Percentiles rank a stretch among this genome's conserved stretches.
phyloP scores from a whole-genome alignment of 768 basidiomycete species.

The Leccinum olivaceopallidum region DNA sequence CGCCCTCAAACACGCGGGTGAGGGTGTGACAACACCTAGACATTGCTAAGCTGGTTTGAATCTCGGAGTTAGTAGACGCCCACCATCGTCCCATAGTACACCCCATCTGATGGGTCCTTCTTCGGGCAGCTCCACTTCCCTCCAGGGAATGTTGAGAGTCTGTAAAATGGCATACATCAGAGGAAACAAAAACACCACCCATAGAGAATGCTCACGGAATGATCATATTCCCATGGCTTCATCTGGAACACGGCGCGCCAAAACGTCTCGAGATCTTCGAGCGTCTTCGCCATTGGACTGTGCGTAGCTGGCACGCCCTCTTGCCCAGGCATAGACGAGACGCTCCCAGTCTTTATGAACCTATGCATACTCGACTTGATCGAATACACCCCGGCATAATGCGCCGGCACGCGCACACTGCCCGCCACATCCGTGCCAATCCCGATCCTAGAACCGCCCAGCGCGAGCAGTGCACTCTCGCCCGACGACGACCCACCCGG shows the following conservation, averaged over 20 bases:
- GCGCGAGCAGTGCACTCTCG: slow-evolving; percentile 62
- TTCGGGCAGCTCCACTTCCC: slow-evolving; percentile 41
- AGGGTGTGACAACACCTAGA: slow-evolving; percentile 55
- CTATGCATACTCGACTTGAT: too few relatives aligned
- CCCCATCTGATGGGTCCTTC: slow-evolving; percentile 60
- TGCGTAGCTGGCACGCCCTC: too few relatives aligned
- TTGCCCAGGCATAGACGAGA: too few relatives aligned
- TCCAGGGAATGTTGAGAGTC: slow-evolving; percentile 38
- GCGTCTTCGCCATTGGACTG: slow-evolving; percentile 60
- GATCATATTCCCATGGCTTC: slow-evolving; percentile 70
- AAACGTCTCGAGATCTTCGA: slow-evolving; percentile 64
- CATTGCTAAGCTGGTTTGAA: not conserved
- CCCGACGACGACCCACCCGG: slow-evolving; percentile 73
- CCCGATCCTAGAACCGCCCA: slow-evolving; percentile 53
- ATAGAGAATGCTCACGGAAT: slow-evolving; percentile 33
- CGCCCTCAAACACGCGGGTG: slow-evolving; percentile 61
- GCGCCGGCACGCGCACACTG: too few relatives aligned
- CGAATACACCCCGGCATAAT: too few relatives aligned
- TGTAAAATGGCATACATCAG: slow-evolving; percentile 8
- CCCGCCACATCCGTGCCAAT: too few relatives aligned
- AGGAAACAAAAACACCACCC: not conserved
- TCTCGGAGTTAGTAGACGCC: not conserved
- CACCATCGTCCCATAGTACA: slow-evolving; percentile 64
- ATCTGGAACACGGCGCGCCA: slow-evolving; percentile 61
- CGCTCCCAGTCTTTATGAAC: too few relatives aligned